These are phyloP conservation scores for Trichoderma guizhouense DNA, from an alignment of 2,329 filamentous ascomycete species.

Conservation along the genomic window DNA sequence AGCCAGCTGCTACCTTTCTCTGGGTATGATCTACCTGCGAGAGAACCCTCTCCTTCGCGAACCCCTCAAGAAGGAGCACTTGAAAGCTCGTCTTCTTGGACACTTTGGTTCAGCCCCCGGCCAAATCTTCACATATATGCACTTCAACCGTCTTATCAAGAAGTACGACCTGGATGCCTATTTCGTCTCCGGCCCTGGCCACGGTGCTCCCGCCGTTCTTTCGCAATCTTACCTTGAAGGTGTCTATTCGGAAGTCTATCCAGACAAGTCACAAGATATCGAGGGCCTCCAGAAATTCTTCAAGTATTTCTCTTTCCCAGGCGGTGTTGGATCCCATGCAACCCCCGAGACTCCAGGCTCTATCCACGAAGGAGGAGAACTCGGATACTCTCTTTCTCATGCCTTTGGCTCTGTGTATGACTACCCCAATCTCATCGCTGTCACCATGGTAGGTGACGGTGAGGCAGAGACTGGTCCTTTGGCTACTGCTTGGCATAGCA, in stretches of 20 bases:
- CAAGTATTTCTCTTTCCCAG: conserved; percentile 80
- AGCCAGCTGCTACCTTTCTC: conserved; percentile 69
- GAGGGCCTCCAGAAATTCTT: conserved; percentile 73
- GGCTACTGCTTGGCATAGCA: conserved; percentile 78
- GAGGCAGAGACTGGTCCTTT: conserved; percentile 79
- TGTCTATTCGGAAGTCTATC: conserved; percentile 73
- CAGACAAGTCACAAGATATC: conserved; percentile 65
- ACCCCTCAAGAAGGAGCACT: conserved; percentile 64
- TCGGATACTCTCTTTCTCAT: conserved; percentile 78
- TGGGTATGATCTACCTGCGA: conserved; percentile 78
- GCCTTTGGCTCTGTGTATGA: conserved; percentile 76
- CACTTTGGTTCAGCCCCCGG: conserved; percentile 81
- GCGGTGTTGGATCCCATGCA: conserved; percentile 73
- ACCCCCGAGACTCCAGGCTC: conserved; percentile 76
- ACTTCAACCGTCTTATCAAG: conserved; percentile 78
- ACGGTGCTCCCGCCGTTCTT: conserved; percentile 72
- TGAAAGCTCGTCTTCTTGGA: conserved; percentile 71
- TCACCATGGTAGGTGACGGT: conserved; percentile 78
- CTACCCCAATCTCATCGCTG: conserved; percentile 67
- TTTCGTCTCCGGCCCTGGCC: conserved; percentile 73
- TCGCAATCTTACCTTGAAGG: conserved; percentile 76
- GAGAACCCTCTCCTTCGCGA: conserved; percentile 70
- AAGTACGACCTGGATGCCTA: conserved; percentile 71
- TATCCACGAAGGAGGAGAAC: conserved; percentile 75
- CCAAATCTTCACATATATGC: conserved; percentile 77